Evolutionary conservation across 1,284 basidiomycete genomes (phyloP), one percentile per base, ranked within the genome.

Genomic region (Taiwanofungus camphoratus): DNA sequence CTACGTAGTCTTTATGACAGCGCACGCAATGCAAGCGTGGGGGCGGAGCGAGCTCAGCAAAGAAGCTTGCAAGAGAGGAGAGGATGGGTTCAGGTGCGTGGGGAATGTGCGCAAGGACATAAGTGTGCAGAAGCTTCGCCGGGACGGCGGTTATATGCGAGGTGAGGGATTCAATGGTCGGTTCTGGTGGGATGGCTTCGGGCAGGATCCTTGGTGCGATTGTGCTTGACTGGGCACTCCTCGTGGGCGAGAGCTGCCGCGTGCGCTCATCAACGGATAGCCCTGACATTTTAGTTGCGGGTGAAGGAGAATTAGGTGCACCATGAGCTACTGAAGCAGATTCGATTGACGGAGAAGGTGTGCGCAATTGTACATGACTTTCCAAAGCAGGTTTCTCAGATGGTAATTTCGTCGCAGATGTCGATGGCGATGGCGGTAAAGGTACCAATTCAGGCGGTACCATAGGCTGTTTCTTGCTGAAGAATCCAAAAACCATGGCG

Each of bases 21-120:
- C 86, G 73, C 18, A 79, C 71, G 46, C 85, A 88, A 52, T 88
- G 85, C 13, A 84, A 64, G 35, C 65, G 63, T 3, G 81, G 82
- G 1, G 86, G 85, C 0, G 79, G 81, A 0, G 67, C 62, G 33
- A 88, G 73, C 2, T 67, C 59, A 3, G 70, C 60, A 54, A 83
- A 84, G 62, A 86, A 85, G 0, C 62, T 44, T 1, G 69, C 62
- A 4, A 86, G 65, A 11, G 69, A 60, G 20, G 67, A 58, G 6
- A 77, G 61, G 0, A 53, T 50, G 24, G 53, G 46, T 16, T 48
- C 54, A 7, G 57, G 52, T 18, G 59, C 51, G 23, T 39, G 40
- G 22, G 57, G 57, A 41, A 86, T 66, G 48, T 71, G 71, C 1
- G 72, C 46, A 31, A 87, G 67, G 22, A 74, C 70, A 63, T 83